These are phyloP conservation scores for Mycosphaerella sp. DNA, from an alignment of 2,329 filamentous ascomycete species.

Conservation along the genomic window DNA sequence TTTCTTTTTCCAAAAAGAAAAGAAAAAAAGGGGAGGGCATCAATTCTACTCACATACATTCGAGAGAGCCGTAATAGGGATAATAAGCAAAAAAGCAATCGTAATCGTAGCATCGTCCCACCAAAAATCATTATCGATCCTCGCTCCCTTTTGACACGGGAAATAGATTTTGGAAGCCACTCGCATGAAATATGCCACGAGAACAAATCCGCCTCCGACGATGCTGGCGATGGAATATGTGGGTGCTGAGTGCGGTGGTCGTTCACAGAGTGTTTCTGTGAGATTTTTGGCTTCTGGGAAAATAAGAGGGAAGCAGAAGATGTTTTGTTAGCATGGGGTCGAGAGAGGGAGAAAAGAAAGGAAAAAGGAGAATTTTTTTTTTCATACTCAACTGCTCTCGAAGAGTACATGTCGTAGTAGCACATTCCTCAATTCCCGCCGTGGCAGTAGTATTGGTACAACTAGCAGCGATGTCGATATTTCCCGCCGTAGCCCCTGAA, in stretches of 20 bases:
- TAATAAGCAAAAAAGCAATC: constrained; percentile 12
- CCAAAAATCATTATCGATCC: constrained; percentile 15
- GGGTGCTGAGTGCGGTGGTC: constrained; percentile 7
- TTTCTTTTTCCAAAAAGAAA: no score
- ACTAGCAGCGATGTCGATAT: constrained; percentile 11
- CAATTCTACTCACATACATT: constrained; percentile 1
- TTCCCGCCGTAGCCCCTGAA: constrained; percentile 8
- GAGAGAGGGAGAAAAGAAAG: no score
- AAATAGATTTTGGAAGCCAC: constrained; percentile 16
- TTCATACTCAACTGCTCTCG: constrained; percentile 17
- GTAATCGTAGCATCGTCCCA: constrained; percentile 20
- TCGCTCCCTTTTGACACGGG: constrained; percentile 13
- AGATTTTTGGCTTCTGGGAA: constrained; percentile 13
- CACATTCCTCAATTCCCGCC: constrained; percentile 10
- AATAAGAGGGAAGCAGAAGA: no score
- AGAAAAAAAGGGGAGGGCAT: no score
- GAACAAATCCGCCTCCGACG: constrained; percentile 6
- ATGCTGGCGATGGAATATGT: constrained; percentile 11
- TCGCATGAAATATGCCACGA: constrained; percentile 14
- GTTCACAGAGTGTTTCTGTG: constrained; percentile 14
- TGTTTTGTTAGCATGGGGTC: no score
- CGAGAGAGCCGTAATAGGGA: constrained; percentile 13
- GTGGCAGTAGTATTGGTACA: constrained; percentile 16
- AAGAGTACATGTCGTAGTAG: constrained; percentile 5
- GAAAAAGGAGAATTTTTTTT: no score